A percentile compares a stretch with the other conserved stretches of the same genome.
These are phyloP conservation scores for Calocybe indica DNA, from an alignment of 768 basidiomycete genomes.

Conservation along the genomic window DNA sequence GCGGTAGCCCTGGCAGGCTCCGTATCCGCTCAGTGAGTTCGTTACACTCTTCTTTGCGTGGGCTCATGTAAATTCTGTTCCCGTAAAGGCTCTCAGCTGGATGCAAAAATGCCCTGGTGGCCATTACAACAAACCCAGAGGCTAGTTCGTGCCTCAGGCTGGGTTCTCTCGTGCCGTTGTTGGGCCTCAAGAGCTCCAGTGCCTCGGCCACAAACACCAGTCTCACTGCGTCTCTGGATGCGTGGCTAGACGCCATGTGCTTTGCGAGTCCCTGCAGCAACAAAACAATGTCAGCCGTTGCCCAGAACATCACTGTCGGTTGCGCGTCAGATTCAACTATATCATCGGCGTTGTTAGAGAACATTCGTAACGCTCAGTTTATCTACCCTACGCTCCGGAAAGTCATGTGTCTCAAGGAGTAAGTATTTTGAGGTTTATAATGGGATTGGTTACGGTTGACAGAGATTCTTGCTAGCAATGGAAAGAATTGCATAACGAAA, in stretches of 20 bases:
- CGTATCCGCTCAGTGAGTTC: conserved; percentile 7
- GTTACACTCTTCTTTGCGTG: too few relatives aligned
- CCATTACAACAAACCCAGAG: conserved; percentile 7
- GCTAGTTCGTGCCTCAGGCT: conserved; percentile 7
- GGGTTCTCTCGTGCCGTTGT: conserved; percentile 1
- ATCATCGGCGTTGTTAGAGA: conserved; percentile 7
- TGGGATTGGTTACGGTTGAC: too few relatives aligned
- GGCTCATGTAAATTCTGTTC: not conserved
- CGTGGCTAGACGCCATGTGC: conserved; percentile 5
- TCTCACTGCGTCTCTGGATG: conserved; percentile 1
- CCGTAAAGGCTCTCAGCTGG: conserved; percentile 2
- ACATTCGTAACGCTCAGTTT: conserved; percentile 4
- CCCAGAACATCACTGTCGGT: conserved; percentile 5
- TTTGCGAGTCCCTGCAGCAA: conserved; percentile 5
- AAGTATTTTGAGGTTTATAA: not conserved
- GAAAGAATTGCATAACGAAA: conserved; percentile 5
- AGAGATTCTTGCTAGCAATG: not conserved
- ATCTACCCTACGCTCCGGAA: conserved; percentile 6
- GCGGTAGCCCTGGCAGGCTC: conserved; percentile 10
- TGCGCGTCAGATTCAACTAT: conserved; percentile 6
- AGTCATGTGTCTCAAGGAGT: conserved; percentile 7
- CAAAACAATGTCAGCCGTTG: conserved; percentile 5
- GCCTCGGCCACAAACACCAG: conserved; percentile 2
- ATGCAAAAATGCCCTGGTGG: conserved; percentile 5
- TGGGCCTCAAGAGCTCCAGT: not conserved